Base-by-base conservation (phyloP, 148 eudicot species). In the Nepenthes gracilis region DNA sequence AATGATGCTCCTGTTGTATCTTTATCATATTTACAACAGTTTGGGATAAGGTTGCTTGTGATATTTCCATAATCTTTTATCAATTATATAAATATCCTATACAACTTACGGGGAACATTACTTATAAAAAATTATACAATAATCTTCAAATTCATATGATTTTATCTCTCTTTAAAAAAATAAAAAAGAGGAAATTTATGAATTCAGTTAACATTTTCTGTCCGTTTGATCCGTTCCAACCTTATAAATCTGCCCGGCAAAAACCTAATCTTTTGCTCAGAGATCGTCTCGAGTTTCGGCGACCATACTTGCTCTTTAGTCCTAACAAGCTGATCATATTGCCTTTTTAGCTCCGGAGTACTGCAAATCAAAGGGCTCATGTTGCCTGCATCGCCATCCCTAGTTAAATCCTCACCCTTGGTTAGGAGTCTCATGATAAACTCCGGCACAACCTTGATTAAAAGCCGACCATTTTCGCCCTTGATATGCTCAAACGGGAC, bases 331-430 rank as follows among this genome's bases (percentile, higher is more conserved):
- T 75, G 75, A 58, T 83, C 76, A 62, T 86, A 89, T 35, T 80
- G 85, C 64, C 78, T 89, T 65, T 84, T 74, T 72, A 89, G 70
- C 68, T 89, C 97, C 15, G 97, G 97, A 11, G 97, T 89, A 49
- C 83, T 89, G 67, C 97, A 89, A 38, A 82, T 67, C 4, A 72
- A 50, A 34, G 36, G 52, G 33, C 63, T 64, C 23, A 23, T 23
- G 23, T 23, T 23, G 14, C 45, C 55, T 36, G 51, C 55, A 33
- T 14, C 51, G 13, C 34, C 65, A 13, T 33, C 36, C 0, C 62
- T 5, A n/a, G 14, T 62, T 2, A 1, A 13, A 23, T 4, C 60
- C 9, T 55, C 75, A 10, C 34, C 57, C 64, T 14, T 64, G 0
- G 72, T 67, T 15, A 83, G 75, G 1, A 90, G 61, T 55, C 60